Conservation (phyloP, 345 rosid species). For the Ailanthus altissimus region DNA sequence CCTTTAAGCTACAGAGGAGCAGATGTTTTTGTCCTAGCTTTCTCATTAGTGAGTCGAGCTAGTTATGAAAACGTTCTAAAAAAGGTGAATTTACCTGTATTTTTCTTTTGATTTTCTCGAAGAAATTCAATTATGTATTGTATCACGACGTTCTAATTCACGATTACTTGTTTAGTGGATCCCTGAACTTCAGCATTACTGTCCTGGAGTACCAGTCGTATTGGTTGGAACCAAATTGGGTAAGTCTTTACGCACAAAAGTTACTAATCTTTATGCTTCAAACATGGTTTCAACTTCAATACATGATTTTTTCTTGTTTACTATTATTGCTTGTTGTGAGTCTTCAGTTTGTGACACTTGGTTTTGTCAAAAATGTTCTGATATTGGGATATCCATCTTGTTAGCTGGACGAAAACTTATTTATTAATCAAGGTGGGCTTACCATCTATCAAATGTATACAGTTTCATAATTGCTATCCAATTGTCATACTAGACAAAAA, state of each 20-base stretch:
- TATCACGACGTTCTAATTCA: slow-evolving; percentile 25
- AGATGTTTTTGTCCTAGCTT: slow-evolving; percentile 93
- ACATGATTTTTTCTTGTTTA: not conserved
- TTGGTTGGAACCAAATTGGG: slow-evolving; percentile 96
- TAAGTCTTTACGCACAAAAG: slow-evolving; percentile 27
- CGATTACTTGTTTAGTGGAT: slow-evolving; percentile 74
- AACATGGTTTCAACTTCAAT: not conserved
- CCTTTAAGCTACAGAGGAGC: slow-evolving; percentile 99
- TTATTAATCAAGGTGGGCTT: not conserved
- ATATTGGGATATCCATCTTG: not conserved
- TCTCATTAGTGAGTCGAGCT: slow-evolving; percentile 93
- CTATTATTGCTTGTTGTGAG: not conserved
- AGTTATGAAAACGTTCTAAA: slow-evolving; percentile 91
- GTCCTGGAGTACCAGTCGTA: slow-evolving; percentile 87
- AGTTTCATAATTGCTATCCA: not conserved
- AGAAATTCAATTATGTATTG: slow-evolving; percentile 1
- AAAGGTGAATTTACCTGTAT: slow-evolving; percentile 54
- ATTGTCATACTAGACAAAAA: not conserved
- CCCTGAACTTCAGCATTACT: slow-evolving; percentile 93
- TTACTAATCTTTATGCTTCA: not conserved
- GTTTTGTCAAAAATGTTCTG: not conserved
- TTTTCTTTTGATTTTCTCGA: slow-evolving; percentile 5
- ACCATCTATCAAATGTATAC: not conserved
- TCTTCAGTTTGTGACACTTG: not conserved
- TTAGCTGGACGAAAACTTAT: not conserved